phyloP scores from a whole-genome alignment of 257 asterid genomes.

The Solanum bukasovii region DNA sequence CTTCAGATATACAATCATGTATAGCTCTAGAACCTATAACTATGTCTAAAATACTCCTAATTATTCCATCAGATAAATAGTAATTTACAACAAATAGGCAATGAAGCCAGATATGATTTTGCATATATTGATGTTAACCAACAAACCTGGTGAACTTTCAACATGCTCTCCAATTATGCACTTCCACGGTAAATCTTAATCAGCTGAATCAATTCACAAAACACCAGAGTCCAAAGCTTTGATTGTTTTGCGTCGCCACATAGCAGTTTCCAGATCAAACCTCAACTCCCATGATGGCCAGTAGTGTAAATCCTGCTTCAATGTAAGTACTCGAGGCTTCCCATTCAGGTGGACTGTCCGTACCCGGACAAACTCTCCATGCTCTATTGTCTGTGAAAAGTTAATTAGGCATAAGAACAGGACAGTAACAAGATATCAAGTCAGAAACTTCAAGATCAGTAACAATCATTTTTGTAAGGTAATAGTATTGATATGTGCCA shows the following conservation, averaged over 20 bases:
- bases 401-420: neutral
- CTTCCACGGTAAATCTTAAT: neutral
- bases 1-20: neutral
- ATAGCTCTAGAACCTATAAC: neutral
- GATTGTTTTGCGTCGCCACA: slow-evolving; percentile 72
- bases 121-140: neutral
- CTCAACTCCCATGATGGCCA: slow-evolving; percentile 98
- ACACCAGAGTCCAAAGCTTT: slow-evolving; percentile 32
- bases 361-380: slow-evolving; percentile 88
- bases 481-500: neutral
- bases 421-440: neutral
- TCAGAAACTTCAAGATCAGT: neutral
- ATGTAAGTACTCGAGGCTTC: slow-evolving; percentile 81
- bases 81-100: neutral
- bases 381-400: slow-evolving; percentile 53
- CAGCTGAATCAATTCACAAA: neutral
- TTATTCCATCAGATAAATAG: neutral
- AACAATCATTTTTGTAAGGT: neutral
- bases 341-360: slow-evolving; percentile 80
- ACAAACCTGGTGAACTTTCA: neutral
- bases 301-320: slow-evolving; percentile 96
- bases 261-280: slow-evolving; percentile 72
- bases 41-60: neutral
- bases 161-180: neutral
- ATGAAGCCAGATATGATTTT: neutral